A percentile compares a stretch with the other conserved stretches of the same genome.
Evolutionary conservation across 2,329 filamentous ascomycete genomes (phyloP).

Genomic region (Fusarium acutatum): DNA sequence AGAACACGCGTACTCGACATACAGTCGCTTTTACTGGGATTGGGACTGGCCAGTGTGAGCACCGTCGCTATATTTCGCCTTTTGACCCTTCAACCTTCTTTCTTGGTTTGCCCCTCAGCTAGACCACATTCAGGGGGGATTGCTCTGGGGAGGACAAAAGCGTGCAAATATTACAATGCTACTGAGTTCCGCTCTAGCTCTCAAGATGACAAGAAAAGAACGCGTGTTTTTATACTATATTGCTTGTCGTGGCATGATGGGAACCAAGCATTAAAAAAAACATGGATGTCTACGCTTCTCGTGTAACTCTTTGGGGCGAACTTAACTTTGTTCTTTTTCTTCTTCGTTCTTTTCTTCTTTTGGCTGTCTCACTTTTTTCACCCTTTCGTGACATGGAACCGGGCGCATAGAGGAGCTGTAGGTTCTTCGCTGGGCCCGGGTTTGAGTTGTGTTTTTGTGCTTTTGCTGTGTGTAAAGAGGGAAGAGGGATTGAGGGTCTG

Average conservation of each 20-base stretch:
- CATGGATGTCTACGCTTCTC: slow-evolving; percentile 35
- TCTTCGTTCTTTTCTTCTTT: slow-evolving; percentile 23
- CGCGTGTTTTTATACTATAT: slow-evolving; percentile 9
- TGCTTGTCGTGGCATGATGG: slow-evolving; percentile 8
- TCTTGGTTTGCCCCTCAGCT: slow-evolving; percentile 27
- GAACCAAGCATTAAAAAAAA: slow-evolving; percentile 25
- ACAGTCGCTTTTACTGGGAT: slow-evolving; percentile 24
- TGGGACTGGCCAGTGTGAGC: slow-evolving; percentile 13
- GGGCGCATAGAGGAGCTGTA: slow-evolving; percentile 19
- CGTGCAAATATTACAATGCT: slow-evolving; percentile 29
- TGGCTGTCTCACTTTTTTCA: slow-evolving; percentile 7
- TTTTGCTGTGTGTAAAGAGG: slow-evolving; percentile 14
- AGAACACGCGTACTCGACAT: slow-evolving; percentile 31
- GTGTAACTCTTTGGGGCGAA: slow-evolving; percentile 37
- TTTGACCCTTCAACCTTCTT: slow-evolving; percentile 20
- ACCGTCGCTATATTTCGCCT: slow-evolving; percentile 15
- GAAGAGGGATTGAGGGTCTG: slow-evolving; percentile 18
- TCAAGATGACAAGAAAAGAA: neutral
- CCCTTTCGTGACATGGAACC: neutral
- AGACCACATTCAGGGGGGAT: slow-evolving; percentile 13
- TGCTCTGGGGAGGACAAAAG: slow-evolving; percentile 4
- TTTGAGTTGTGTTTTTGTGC: slow-evolving; percentile 17
- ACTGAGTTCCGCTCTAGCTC: slow-evolving; percentile 15
- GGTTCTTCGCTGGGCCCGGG: slow-evolving; percentile 15
- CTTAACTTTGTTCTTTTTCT: slow-evolving; percentile 25